Evolutionary conservation across 352 stramenopile genomes (phyloP).

Genomic region (Globisporangium paroecandrum): DNA sequence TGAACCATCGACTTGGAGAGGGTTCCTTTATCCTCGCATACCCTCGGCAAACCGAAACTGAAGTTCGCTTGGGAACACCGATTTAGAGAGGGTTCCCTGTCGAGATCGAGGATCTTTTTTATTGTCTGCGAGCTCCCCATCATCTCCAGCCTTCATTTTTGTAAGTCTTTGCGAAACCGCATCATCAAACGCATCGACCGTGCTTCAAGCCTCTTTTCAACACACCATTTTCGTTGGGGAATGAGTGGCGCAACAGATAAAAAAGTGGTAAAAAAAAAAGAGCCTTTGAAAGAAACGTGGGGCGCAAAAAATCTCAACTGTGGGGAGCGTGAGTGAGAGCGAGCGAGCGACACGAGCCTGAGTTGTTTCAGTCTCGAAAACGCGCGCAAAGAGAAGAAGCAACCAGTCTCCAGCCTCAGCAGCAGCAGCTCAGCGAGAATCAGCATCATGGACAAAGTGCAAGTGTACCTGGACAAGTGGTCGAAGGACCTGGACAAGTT

Average conservation of each 20-base stretch:
- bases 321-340: slow-evolving; percentile 1
- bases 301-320: slow-evolving; percentile 19
- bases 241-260: slow-evolving; percentile 14
- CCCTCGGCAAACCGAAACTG: not conserved
- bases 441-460: slow-evolving; percentile 69
- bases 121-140: not conserved
- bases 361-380: slow-evolving; percentile 19
- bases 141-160: not conserved
- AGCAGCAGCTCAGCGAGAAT: slow-evolving; percentile 1
- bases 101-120: not conserved
- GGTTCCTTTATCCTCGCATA: slow-evolving; percentile 2
- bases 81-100: not conserved
- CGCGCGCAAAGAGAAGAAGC: slow-evolving; percentile 5
- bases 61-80: not conserved
- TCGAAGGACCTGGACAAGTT: slow-evolving; percentile 85
- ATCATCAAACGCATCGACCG: not conserved
- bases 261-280: slow-evolving; percentile 8
- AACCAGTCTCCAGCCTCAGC: slow-evolving; percentile 5
- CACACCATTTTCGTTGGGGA: not conserved
- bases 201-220: not conserved
- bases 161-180: not conserved
- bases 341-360: slow-evolving; percentile 1
- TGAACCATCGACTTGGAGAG: not conserved
- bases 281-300: slow-evolving; percentile 9
- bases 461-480: slow-evolving; percentile 85